These are phyloP conservation scores for Clavaria fumosa DNA, from an alignment of 768 basidiomycete genomes.

Conservation along the genomic window DNA sequence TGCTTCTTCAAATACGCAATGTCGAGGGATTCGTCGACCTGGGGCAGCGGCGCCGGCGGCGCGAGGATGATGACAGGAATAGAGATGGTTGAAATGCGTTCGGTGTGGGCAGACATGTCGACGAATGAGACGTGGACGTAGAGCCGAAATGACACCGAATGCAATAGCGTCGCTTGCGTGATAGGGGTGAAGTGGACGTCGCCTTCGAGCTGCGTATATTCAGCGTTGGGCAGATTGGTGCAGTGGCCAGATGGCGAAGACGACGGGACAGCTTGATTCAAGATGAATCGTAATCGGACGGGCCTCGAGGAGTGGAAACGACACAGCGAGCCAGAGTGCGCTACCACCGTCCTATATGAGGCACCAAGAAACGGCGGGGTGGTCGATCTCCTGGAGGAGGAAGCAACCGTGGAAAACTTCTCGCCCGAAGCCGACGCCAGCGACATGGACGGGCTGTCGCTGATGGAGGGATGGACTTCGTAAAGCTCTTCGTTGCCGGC, in stretches of 20 bases:
- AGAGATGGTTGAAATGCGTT: constrained; percentile 44
- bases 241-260: constrained; percentile 33
- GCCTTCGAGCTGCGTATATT: constrained; percentile 33
- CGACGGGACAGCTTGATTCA: constrained; percentile 46
- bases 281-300: constrained; percentile 63
- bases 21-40: constrained; percentile 57
- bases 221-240: constrained; percentile 26
- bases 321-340: constrained; percentile 83
- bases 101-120: constrained; percentile 49
- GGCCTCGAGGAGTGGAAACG: constrained; percentile 69
- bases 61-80: constrained; percentile 64
- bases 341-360: constrained; percentile 40
- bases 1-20: constrained; percentile 80
- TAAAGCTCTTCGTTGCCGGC: constrained; percentile 10
- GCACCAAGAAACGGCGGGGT: constrained; percentile 27
- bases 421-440: constrained; percentile 14
- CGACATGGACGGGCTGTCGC: constrained; percentile 20
- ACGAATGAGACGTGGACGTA: constrained; percentile 66
- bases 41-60: constrained; percentile 62
- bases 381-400: constrained; percentile 25
- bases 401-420: constrained; percentile 17
- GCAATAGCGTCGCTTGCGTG: constrained; percentile 70
- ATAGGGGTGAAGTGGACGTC: constrained; percentile 60
- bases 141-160: constrained; percentile 67
- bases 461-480: constrained; percentile 10